Percentiles rank a stretch among this genome's conserved stretches.
phyloP scores from a whole-genome alignment of 495 filamentous ascomycete genomes.

The Penicillium atrosanguineum region DNA sequence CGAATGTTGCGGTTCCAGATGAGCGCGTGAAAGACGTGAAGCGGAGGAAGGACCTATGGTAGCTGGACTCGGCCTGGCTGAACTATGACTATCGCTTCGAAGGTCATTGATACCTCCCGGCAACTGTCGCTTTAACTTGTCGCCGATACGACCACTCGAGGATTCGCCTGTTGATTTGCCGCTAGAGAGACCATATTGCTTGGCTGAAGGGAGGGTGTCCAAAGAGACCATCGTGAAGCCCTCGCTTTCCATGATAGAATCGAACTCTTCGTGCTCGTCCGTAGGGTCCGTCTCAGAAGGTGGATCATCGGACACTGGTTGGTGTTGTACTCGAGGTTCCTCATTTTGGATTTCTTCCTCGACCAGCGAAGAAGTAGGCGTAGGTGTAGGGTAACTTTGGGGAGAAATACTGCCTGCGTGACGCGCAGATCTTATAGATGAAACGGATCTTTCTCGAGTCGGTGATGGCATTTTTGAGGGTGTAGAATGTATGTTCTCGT shows the following conservation, averaged over 20 bases:
- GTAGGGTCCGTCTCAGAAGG: conserved; percentile 17
- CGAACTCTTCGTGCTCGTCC: conserved; percentile 47
- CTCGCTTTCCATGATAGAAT: conserved; percentile 59
- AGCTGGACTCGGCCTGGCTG: conserved; percentile 15
- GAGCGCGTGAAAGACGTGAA: neutral
- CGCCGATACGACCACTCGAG: conserved; percentile 27
- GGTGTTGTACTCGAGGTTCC: conserved; percentile 1
- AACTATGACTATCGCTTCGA: conserved; percentile 14
- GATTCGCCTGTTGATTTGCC: conserved; percentile 17
- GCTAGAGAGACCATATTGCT: conserved; percentile 30
- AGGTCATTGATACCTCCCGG: conserved; percentile 21
- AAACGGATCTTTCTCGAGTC: conserved; percentile 22
- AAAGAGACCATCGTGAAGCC: conserved; percentile 60
- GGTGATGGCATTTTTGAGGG: conserved; percentile 44
- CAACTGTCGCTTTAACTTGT: conserved; percentile 31
- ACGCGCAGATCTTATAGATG: conserved; percentile 32
- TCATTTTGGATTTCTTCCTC: conserved; percentile 33
- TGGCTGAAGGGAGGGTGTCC: conserved; percentile 49
- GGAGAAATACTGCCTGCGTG: conserved; percentile 33
- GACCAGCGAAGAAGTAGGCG: conserved; percentile 38
- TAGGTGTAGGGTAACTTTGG: conserved; percentile 42
- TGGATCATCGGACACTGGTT: neutral
- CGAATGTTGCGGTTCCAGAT: neutral
- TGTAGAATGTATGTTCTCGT: conserved; percentile 36
- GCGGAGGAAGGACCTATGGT: neutral